Conservation (phyloP, 1,284 basidiomycete genomes). For the Abortiporus biennis region DNA sequence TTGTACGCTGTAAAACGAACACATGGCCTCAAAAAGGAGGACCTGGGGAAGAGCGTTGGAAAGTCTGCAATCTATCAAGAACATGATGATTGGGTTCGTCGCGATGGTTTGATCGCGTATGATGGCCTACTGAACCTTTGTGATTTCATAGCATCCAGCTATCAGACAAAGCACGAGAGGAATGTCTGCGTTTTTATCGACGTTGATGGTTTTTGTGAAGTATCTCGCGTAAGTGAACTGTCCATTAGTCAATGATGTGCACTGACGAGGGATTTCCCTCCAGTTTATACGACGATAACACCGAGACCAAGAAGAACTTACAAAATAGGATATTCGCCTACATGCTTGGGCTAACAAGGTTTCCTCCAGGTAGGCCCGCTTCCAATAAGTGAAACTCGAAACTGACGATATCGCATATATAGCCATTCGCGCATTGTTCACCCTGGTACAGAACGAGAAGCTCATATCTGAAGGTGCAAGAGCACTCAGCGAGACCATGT, state of each 20-base stretch:
- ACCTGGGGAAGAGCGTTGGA: constrained; percentile 1
- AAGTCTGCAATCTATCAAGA: constrained; percentile 8
- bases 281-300: background rate
- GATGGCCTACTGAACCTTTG: too few relatives aligned
- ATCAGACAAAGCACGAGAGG: constrained; percentile 7
- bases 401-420: background rate
- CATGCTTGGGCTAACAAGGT: constrained; percentile 5
- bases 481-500: constrained; percentile 9
- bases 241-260: too few relatives aligned
- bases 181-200: constrained; percentile 9
- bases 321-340: constrained; percentile 6
- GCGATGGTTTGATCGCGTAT: too few relatives aligned
- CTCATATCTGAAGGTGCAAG: constrained; percentile 5
- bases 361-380: constrained; percentile 8
- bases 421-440: constrained; percentile 8
- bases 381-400: background rate
- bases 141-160: constrained; percentile 7
- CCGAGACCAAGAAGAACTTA: constrained; percentile 2
- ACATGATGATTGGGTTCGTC: constrained; percentile 9
- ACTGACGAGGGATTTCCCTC: too few relatives aligned
- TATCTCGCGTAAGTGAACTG: constrained; percentile 9
- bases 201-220: constrained; percentile 7
- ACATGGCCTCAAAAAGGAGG: background rate
- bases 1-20: constrained; percentile 7
- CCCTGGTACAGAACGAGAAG: constrained; percentile 7